These are phyloP conservation scores for Globisporangium abappressorium DNA, from an alignment of 352 stramenopile genomes.

Conservation along the genomic window DNA sequence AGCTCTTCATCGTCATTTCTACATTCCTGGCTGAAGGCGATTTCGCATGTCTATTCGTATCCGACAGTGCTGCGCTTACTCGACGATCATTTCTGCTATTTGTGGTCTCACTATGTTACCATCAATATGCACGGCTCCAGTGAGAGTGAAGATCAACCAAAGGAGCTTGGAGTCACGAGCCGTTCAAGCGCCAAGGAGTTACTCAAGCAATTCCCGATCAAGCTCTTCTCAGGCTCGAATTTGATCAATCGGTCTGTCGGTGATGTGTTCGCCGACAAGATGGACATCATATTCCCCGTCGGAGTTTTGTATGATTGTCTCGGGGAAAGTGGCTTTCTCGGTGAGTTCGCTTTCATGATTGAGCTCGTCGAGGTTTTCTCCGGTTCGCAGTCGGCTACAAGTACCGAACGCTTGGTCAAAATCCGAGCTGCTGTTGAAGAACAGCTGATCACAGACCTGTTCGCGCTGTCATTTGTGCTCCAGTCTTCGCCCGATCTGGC, in stretches of 20 bases:
- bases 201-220: conserved; percentile 37
- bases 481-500: conserved; percentile 18
- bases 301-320: conserved; percentile 45
- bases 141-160: conserved; percentile 19
- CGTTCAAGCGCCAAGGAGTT: conserved; percentile 25
- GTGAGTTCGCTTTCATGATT: conserved; percentile 35
- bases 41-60: conserved; percentile 53
- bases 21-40: conserved; percentile 41
- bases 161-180: background rate
- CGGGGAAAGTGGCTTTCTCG: background rate
- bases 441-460: conserved; percentile 67
- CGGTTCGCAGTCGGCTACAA: background rate
- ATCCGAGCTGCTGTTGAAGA: conserved; percentile 30
- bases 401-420: background rate
- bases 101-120: conserved; percentile 43
- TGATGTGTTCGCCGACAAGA: conserved; percentile 26
- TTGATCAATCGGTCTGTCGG: background rate
- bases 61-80: conserved; percentile 35
- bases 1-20: conserved; percentile 30
- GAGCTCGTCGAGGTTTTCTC: conserved; percentile 22
- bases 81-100: conserved; percentile 59
- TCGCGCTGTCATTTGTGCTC: conserved; percentile 66
- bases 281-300: conserved; percentile 53
- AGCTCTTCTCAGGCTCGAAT: conserved; percentile 9
- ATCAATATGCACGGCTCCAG: conserved; percentile 4